Base-by-base conservation (phyloP, 768 basidiomycete species). In the Panaeolus cyanescens region DNA sequence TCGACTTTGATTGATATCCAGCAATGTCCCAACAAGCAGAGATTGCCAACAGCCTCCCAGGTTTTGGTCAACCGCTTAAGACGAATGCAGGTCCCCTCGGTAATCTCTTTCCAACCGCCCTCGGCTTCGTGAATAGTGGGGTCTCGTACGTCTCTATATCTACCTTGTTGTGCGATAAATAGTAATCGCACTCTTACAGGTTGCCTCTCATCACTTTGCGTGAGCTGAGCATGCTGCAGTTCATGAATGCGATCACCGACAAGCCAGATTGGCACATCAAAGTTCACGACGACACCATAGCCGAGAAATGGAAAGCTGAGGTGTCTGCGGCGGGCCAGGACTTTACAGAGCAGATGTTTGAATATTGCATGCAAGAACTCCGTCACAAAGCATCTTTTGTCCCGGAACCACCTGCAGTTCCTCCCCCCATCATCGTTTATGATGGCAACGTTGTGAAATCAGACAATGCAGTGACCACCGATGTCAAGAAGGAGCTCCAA, bases 241-340 rank as follows among this genome's bases (percentile, higher is more conserved):
- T 76, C 32, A 77, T 78, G 75, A 76, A 78, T 58, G 60, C 54
- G 17, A 56, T 75, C 4, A 75, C 77, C 1, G 74, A 78, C 50
- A 75, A 78, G 59, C 60, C 63, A 0, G 69, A 72, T 4, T 76
- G 75, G 77, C 54, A 74, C 54, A 45, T 55, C 31, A 75, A 78
- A 61, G 50, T 73, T 2, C 60, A 67, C n/a, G 64, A 72, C 36
- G 31, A 64, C 3, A 57, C 63, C 5, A 68, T 73, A 28, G 55
- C 58, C 6, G 50, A 59, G 4, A 71, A 68, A 55, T 74, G 72
- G 73, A 70, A 67, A 54, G 53, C 60, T 7, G 73, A 73, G 61
- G 64, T 59, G 2, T 33, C 64, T 28, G 45, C 55, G 15, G 62
- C 65, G 32, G 64, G 58, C 28, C 30, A 22, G 2, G 68, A 70